Conservation (phyloP, 345 rosid species). For the Eucalyptus cladocalyx region DNA sequence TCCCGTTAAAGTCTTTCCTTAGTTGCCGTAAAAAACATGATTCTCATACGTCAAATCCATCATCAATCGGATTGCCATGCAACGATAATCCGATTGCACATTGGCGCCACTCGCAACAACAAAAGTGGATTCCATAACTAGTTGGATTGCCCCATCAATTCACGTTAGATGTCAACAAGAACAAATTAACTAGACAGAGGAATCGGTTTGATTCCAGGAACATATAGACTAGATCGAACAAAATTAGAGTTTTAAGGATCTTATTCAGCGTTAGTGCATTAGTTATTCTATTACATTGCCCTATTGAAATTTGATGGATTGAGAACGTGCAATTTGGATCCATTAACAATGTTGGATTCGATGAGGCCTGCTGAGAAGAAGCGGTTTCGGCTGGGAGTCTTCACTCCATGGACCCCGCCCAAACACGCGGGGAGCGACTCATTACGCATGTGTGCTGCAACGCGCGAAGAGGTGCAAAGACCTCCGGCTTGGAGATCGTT, state of each 20-base stretch:
- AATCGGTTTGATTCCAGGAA: too few relatives aligned
- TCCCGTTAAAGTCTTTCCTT: rapidly evolving
- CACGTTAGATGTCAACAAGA: too few relatives aligned
- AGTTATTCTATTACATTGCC: not conserved
- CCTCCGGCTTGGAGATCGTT: not conserved
- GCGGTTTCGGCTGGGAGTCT: not conserved
- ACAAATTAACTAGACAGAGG: too few relatives aligned
- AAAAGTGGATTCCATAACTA: too few relatives aligned
- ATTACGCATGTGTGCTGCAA: not conserved
- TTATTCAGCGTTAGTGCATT: too few relatives aligned
- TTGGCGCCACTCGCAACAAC: rapidly evolving
- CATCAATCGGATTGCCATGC: not conserved
- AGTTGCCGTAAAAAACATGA: not conserved
- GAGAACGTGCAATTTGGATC: not conserved
- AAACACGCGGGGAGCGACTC: not conserved
- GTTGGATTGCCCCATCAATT: too few relatives aligned
- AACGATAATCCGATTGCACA: not conserved
- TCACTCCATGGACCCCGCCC: not conserved
- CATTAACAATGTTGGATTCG: not conserved
- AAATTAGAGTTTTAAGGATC: too few relatives aligned
- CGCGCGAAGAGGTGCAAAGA: not conserved
- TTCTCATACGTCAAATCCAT: not conserved
- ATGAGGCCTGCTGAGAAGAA: not conserved
- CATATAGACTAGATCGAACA: too few relatives aligned
- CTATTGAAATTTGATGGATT: not conserved